A percentile compares a stretch with the other conserved stretches of the same genome.
Conservation (phyloP, 106 monocot species). For the Narthecium ossifragum region DNA sequence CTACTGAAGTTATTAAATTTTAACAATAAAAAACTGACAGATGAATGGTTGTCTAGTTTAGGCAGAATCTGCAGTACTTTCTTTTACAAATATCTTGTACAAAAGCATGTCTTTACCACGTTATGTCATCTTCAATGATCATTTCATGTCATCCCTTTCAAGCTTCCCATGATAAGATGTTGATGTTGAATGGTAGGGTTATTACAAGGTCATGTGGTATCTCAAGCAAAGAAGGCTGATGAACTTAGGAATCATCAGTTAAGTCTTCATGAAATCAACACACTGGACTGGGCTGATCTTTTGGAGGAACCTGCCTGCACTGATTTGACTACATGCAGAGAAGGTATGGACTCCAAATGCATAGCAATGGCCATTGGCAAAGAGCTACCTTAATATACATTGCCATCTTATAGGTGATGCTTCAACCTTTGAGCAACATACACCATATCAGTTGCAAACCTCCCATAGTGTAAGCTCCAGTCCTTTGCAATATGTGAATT, state of each 20-base stretch:
- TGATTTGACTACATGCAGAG: conserved; percentile 11
- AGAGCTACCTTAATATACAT: neutral
- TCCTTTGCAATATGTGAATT: no score
- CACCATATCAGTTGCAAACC: conserved; percentile 5
- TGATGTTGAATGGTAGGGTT: neutral
- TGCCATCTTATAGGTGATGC: conserved; percentile 17
- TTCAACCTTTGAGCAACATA: conserved; percentile 5
- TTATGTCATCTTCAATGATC: neutral
- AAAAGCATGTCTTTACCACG: no score
- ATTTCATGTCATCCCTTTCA: neutral
- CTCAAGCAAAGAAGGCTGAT: neutral
- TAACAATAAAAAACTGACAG: no score
- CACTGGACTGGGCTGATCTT: conserved; percentile 43
- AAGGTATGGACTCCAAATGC: conserved; percentile 17
- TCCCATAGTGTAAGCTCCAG: no score
- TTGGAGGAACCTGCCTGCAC: conserved; percentile 16
- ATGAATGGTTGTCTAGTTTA: no score
- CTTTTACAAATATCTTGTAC: no score
- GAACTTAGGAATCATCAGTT: conserved; percentile 22
- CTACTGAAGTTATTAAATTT: no score
- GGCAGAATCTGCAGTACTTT: no score
- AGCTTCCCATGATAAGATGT: neutral
- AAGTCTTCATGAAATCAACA: conserved; percentile 42
- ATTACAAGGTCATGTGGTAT: conserved; percentile 9
- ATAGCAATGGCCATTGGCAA: neutral